Conservation (phyloP, 257 asterid genomes). For the Capsicum baccatum region DNA sequence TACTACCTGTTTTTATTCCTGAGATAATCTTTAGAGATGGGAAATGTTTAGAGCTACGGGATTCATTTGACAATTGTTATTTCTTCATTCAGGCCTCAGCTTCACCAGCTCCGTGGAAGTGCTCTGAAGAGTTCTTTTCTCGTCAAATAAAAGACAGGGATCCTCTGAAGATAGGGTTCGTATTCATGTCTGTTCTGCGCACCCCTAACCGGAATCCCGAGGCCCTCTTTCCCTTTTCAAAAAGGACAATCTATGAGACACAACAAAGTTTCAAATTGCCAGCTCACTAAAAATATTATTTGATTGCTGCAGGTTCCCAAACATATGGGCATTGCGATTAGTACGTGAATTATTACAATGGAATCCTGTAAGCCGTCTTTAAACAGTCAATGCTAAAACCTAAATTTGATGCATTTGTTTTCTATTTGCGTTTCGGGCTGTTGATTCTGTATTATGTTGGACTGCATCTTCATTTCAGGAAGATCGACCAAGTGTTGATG, state of each 20-base stretch:
- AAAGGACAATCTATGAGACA: background rate
- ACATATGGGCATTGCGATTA: conserved; percentile 75
- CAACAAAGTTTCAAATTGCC: conserved; percentile 9
- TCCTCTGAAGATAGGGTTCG: conserved; percentile 94
- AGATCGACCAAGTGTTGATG: conserved; percentile 82
- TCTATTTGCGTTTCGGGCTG: background rate
- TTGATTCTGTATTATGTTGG: background rate
- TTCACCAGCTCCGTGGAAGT: conserved; percentile 96
- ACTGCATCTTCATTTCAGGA: conserved; percentile 53
- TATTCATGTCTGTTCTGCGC: conserved; percentile 30
- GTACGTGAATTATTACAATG: conserved; percentile 84
- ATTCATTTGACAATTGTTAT: background rate
- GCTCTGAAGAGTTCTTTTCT: conserved; percentile 93
- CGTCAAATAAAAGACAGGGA: conserved; percentile 76
- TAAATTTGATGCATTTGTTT: background rate
- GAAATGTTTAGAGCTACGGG: conserved; percentile 17
- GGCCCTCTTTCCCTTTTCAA: background rate
- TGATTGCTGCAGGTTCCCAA: conserved; percentile 69
- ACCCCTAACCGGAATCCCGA: background rate
- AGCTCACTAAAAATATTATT: background rate
- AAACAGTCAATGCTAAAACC: background rate
- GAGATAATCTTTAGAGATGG: background rate
- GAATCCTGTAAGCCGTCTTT: conserved; percentile 84
- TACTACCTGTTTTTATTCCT: background rate
- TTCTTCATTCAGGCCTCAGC: conserved; percentile 59